Conservation (phyloP, 306 rosid species). For the Lathyrus aphaca region DNA sequence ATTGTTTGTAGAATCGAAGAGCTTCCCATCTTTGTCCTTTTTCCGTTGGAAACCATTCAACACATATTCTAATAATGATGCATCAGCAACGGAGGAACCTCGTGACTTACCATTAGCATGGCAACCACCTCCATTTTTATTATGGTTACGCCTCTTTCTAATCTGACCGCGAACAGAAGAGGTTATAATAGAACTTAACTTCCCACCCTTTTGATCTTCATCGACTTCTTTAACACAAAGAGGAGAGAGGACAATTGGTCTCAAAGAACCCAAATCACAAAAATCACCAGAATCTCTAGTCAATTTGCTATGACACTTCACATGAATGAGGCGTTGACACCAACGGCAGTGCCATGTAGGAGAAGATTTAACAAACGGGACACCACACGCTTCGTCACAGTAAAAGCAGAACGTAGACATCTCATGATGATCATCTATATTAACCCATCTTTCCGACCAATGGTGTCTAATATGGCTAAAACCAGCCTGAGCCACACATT, state of each 20-base stretch:
- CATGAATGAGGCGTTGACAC: constrained; percentile 85
- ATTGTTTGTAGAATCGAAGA: constrained; percentile 38
- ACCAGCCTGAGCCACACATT: constrained; percentile 80
- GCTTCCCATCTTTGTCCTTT: constrained; percentile 48
- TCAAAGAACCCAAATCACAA: constrained; percentile 73
- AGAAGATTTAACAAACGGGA: constrained; percentile 75
- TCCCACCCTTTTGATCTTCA: constrained; percentile 45
- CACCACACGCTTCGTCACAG: constrained; percentile 78
- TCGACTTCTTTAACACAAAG: constrained; percentile 67
- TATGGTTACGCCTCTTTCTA: constrained; percentile 57
- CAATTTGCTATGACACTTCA: constrained; percentile 72
- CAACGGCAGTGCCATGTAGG: constrained; percentile 84
- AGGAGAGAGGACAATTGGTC: constrained; percentile 64
- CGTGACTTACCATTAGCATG: constrained; percentile 43
- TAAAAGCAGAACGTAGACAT: constrained; percentile 62
- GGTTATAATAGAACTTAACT: constrained; percentile 50
- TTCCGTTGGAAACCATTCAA: constrained; percentile 57
- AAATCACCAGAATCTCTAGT: constrained; percentile 60
- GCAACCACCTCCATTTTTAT: constrained; percentile 47
- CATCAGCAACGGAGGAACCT: constrained; percentile 44
- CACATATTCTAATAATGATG: constrained; percentile 48
- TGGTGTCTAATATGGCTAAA: constrained; percentile 67
- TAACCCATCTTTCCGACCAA: constrained; percentile 84
- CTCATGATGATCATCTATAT: constrained; percentile 67
- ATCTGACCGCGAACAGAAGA: constrained; percentile 56